Evolutionary conservation across 768 basidiomycete genomes (phyloP).

Genomic region (Pleurotus salmoneostramineus): DNA sequence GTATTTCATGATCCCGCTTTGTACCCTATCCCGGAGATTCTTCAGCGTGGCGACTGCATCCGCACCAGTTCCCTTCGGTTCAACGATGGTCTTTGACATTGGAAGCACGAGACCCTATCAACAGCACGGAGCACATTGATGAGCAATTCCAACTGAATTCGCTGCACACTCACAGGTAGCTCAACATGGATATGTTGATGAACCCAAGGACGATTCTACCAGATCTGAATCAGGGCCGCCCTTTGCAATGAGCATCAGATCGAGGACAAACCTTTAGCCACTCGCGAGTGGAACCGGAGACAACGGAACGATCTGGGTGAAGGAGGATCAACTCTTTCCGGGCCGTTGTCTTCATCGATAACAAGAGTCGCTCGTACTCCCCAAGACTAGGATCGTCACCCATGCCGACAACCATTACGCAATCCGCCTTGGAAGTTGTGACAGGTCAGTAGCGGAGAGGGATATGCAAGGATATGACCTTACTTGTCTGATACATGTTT

Average conservation of each 20-base stretch:
- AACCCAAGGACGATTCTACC: slow-evolving; percentile 89
- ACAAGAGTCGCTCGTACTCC: slow-evolving; percentile 89
- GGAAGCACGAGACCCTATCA: slow-evolving; percentile 69
- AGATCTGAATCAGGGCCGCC: background rate
- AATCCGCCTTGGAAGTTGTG: slow-evolving; percentile 63
- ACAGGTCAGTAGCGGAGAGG: background rate
- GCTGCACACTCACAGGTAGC: slow-evolving; percentile 54
- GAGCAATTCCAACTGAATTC: background rate
- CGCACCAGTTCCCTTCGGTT: slow-evolving; percentile 72
- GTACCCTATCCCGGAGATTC: slow-evolving; percentile 89
- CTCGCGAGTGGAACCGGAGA: slow-evolving; percentile 88
- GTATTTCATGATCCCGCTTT: slow-evolving; percentile 85
- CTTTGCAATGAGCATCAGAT: background rate
- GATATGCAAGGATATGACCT: slow-evolving; percentile 3
- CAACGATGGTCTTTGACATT: slow-evolving; percentile 49
- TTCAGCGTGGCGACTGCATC: slow-evolving; percentile 79
- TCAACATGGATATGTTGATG: slow-evolving; percentile 97
- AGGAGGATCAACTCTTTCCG: slow-evolving; percentile 93
- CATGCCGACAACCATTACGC: slow-evolving; percentile 90
- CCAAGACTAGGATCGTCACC: slow-evolving; percentile 89
- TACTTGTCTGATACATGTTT: slow-evolving; percentile 95
- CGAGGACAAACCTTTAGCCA: slow-evolving; percentile 78
- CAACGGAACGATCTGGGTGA: slow-evolving; percentile 86
- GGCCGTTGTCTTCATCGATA: slow-evolving; percentile 98
- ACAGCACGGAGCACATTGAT: background rate